phyloP scores from a whole-genome alignment of 73 alveolate genomes.

The Paraurostyla sp. region DNA sequence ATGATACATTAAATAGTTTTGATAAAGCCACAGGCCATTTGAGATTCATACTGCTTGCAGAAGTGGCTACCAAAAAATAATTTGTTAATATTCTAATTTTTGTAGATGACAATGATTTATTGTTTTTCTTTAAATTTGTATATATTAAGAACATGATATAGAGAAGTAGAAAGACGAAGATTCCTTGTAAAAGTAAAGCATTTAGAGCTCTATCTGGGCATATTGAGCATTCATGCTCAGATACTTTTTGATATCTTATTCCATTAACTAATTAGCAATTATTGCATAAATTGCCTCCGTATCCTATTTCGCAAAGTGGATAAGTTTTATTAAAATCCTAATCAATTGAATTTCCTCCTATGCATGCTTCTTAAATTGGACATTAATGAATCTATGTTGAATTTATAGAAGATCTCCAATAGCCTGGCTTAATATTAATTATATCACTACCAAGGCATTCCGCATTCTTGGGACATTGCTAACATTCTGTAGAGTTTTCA shows the following conservation, averaged over 20 bases:
- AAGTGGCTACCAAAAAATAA: background rate
- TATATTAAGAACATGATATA: background rate
- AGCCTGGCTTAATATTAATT: constrained; percentile 18
- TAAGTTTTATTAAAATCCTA: background rate
- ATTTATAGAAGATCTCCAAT: constrained; percentile 37
- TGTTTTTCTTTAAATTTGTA: background rate
- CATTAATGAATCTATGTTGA: background rate
- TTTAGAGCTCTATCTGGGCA: constrained; percentile 6
- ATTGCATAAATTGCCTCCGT: constrained; percentile 41
- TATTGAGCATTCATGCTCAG: background rate
- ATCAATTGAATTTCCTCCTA: constrained; percentile 24
- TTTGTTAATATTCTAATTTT: background rate
- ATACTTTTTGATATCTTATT: background rate
- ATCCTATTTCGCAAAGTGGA: background rate
- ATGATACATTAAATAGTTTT: background rate
- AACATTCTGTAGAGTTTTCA: background rate
- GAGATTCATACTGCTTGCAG: background rate
- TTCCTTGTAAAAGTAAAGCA: background rate
- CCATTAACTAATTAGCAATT: background rate
- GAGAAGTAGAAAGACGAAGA: background rate
- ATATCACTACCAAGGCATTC: constrained; percentile 50
- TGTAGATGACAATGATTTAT: background rate
- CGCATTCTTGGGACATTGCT: background rate
- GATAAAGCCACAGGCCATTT: background rate
- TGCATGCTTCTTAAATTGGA: background rate